These are phyloP conservation scores for Nakazawaea siamensis DNA, from an alignment of 805 yeast species.

Conservation along the genomic window DNA sequence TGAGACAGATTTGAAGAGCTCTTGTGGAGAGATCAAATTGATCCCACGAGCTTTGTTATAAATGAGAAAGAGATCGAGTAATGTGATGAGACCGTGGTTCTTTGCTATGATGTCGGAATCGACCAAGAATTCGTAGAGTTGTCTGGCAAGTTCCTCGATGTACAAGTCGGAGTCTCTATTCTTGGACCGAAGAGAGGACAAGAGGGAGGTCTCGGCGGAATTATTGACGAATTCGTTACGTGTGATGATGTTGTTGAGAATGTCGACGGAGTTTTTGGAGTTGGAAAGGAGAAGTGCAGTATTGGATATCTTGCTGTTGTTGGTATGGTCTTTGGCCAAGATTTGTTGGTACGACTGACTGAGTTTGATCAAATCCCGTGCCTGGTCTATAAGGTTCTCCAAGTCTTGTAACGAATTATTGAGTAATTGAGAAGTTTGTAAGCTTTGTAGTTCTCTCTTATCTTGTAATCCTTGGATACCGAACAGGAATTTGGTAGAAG, in stretches of 20 bases:
- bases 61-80: constrained; percentile 54
- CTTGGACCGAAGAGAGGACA: constrained; percentile 12
- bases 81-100: constrained; percentile 51
- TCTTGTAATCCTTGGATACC: constrained; percentile 72
- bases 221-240: constrained; percentile 19
- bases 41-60: constrained; percentile 61
- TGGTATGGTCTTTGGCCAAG: constrained; percentile 12
- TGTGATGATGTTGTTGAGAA: constrained; percentile 20
- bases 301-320: constrained; percentile 15
- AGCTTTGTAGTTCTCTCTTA: constrained; percentile 43
- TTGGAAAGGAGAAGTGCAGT: constrained; percentile 19
- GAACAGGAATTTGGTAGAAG: constrained; percentile 18
- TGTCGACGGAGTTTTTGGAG: constrained; percentile 20
- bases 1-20: constrained; percentile 53
- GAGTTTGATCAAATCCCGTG: constrained; percentile 58
- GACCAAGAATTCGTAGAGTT: constrained; percentile 63
- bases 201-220: constrained; percentile 15
- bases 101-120: constrained; percentile 32
- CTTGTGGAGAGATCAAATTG: constrained; percentile 62
- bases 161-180: constrained; percentile 17
- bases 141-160: constrained; percentile 66
- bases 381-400: constrained; percentile 69
- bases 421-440: constrained; percentile 52
- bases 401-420: constrained; percentile 69
- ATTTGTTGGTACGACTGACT: constrained; percentile 33